Percentiles rank a stretch among this genome's conserved stretches.
These are phyloP conservation scores for Phytophthora cryptogea DNA, from an alignment of 352 stramenopile species.

Conservation along the genomic window DNA sequence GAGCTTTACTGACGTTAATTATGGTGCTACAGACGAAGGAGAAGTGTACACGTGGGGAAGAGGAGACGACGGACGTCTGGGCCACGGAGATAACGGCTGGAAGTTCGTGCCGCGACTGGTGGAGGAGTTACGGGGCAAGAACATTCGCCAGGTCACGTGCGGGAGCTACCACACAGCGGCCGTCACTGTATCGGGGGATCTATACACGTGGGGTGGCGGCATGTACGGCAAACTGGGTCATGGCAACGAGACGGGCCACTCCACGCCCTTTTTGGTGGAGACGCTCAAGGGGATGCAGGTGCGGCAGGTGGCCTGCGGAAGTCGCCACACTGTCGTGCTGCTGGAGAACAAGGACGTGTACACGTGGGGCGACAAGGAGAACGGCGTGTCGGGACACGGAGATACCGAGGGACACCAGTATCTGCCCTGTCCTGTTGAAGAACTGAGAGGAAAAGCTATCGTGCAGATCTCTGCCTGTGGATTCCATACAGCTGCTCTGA, in stretches of 20 bases:
- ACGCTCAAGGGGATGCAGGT: slow-evolving; percentile 91
- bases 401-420: slow-evolving; percentile 97
- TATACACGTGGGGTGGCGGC: slow-evolving; percentile 94
- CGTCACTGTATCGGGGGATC: slow-evolving; percentile 92
- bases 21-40: slow-evolving; percentile 53
- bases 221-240: slow-evolving; percentile 96
- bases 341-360: slow-evolving; percentile 91
- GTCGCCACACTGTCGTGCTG: slow-evolving; percentile 93
- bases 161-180: slow-evolving; percentile 96
- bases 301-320: slow-evolving; percentile 94
- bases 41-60: slow-evolving; percentile 91
- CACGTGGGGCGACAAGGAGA: slow-evolving; percentile 96
- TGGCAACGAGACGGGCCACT: slow-evolving; percentile 94
- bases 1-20: neutral
- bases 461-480: slow-evolving; percentile 90
- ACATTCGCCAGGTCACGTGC: slow-evolving; percentile 93
- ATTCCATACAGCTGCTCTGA: slow-evolving; percentile 86
- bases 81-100: slow-evolving; percentile 95
- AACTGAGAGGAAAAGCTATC: slow-evolving; percentile 84
- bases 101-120: slow-evolving; percentile 96
- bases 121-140: slow-evolving; percentile 90
- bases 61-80: slow-evolving; percentile 88
- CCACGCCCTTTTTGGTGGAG: slow-evolving; percentile 93
- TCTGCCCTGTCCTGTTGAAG: slow-evolving; percentile 89
- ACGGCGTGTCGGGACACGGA: slow-evolving; percentile 94